Evolutionary conservation across 805 yeast genomes (phyloP).

Genomic region (Myxozyma melibiosi): DNA sequence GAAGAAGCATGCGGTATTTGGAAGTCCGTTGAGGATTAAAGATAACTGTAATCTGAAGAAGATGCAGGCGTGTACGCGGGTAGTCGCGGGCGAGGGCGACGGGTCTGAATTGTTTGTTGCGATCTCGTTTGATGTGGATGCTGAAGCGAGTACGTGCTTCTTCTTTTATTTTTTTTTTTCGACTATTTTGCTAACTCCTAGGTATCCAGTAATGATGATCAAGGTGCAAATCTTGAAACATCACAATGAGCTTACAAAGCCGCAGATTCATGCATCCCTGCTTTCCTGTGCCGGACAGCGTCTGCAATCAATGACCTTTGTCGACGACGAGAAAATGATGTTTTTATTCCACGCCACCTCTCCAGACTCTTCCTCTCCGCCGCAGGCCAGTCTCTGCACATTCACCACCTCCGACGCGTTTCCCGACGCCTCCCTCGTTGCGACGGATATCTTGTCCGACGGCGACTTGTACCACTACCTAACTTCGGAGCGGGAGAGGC

Average conservation of each 20-base stretch:
- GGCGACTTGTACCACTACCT: neutral
- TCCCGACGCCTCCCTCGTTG: neutral
- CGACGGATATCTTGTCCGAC: neutral
- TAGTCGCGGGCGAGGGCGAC: neutral
- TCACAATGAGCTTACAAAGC: slow-evolving; percentile 10
- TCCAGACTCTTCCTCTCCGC: neutral
- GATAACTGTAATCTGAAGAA: neutral
- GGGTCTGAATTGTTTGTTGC: neutral
- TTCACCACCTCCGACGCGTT: neutral
- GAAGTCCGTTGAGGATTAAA: slow-evolving; percentile 14
- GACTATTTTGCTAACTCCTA: neutral
- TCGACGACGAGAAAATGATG: slow-evolving; percentile 26
- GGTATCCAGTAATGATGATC: slow-evolving; percentile 9
- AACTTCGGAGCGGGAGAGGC: neutral
- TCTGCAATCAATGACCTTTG: slow-evolving; percentile 13
- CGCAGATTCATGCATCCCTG: neutral
- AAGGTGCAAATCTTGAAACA: slow-evolving; percentile 7
- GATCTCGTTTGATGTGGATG: neutral
- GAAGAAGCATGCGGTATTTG: slow-evolving; percentile 27
- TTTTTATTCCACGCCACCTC: slow-evolving; percentile 15
- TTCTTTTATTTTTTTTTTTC: neutral
- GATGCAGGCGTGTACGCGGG: slow-evolving; percentile 2
- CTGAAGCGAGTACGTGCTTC: neutral
- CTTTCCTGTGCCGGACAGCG: neutral
- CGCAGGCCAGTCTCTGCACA: neutral